These are phyloP conservation scores for Penicillium dipodomyicola DNA, from an alignment of 495 filamentous ascomycete genomes.

Conservation along the genomic window DNA sequence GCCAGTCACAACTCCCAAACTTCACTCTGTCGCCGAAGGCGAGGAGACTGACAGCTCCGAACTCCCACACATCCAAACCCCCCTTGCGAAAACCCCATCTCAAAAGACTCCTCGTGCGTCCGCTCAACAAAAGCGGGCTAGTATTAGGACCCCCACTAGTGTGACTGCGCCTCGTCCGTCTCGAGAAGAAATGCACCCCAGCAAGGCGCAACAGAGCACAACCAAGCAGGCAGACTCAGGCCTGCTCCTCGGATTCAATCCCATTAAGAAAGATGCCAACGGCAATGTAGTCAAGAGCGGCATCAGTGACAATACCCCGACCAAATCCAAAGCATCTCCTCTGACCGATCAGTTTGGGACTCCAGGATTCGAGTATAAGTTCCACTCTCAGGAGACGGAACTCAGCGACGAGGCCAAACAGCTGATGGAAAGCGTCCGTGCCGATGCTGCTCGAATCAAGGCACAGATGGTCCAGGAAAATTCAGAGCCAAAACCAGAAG, in stretches of 20 bases:
- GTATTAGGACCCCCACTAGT: slow-evolving; percentile 53
- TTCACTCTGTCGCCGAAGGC: slow-evolving; percentile 40
- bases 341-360: slow-evolving; percentile 47
- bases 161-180: slow-evolving; percentile 44
- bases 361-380: slow-evolving; percentile 73
- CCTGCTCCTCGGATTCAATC: slow-evolving; percentile 64
- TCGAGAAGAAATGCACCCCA: slow-evolving; percentile 74
- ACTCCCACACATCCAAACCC: slow-evolving; percentile 21
- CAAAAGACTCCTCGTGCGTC: slow-evolving; percentile 20
- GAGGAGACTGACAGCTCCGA: slow-evolving; percentile 30
- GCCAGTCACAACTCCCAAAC: slow-evolving; percentile 13
- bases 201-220: slow-evolving; percentile 68
- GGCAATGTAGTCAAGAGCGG: slow-evolving; percentile 39
- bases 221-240: slow-evolving; percentile 65
- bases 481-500: slow-evolving; percentile 41
- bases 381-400: slow-evolving; percentile 55
- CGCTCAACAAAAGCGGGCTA: slow-evolving; percentile 18
- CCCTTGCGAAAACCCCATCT: slow-evolving; percentile 20
- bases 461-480: slow-evolving; percentile 57
- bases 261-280: slow-evolving; percentile 50
- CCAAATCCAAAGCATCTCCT: slow-evolving; percentile 42
- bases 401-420: slow-evolving; percentile 71
- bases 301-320: slow-evolving; percentile 39
- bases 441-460: slow-evolving; percentile 66
- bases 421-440: slow-evolving; percentile 74